phyloP scores from a whole-genome alignment of 2,329 filamentous ascomycete genomes.

The Exophiala sideris region DNA sequence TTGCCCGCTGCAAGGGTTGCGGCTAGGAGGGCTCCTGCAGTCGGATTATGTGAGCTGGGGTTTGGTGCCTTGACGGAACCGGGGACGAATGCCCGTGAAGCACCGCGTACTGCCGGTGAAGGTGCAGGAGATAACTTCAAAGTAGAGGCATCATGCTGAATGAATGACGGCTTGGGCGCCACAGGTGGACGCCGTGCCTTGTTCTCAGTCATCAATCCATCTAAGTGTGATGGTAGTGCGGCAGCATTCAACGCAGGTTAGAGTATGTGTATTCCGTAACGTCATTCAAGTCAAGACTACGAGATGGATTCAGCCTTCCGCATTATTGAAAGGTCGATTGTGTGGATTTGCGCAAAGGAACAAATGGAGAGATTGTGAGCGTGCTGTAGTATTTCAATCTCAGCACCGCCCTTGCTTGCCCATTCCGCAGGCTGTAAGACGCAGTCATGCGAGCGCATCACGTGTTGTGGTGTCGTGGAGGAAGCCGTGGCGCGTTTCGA shows the following conservation, averaged over 20 bases:
- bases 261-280: neutral
- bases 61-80: constrained; percentile 12
- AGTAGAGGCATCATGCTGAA: constrained; percentile 16
- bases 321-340: constrained; percentile 1
- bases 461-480: no score
- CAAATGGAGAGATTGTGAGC: no score
- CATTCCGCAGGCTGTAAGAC: no score
- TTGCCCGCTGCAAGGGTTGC: constrained; percentile 18
- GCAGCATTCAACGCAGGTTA: constrained; percentile 10
- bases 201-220: constrained; percentile 28
- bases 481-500: no score
- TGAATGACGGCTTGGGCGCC: constrained; percentile 28
- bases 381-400: no score
- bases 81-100: constrained; percentile 25
- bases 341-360: neutral
- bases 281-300: no score
- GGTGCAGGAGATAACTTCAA: constrained; percentile 13
- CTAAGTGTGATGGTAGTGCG: constrained; percentile 11
- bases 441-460: no score
- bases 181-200: constrained; percentile 27
- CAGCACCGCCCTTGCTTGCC: no score
- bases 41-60: constrained; percentile 18
- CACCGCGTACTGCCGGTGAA: constrained; percentile 25
- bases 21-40: constrained; percentile 23
- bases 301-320: neutral